These are phyloP conservation scores for Onygenales sp. DNA, from an alignment of 2,329 filamentous ascomycete species.

Conservation along the genomic window DNA sequence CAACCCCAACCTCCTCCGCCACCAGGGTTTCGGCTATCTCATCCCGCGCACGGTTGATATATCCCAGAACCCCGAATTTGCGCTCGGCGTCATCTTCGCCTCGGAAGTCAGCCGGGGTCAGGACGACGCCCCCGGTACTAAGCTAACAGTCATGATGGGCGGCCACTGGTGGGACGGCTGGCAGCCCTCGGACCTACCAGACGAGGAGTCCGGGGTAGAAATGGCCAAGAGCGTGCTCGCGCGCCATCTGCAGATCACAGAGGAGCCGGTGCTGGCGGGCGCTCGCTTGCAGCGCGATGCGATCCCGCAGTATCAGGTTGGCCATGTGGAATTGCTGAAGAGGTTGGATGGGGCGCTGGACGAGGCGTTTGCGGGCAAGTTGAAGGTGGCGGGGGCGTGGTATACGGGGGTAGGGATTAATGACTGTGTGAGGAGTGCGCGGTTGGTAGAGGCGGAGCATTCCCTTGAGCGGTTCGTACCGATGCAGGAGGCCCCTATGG, in stretches of 20 bases:
- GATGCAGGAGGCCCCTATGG: constrained; percentile 8
- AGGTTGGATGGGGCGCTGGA: constrained; percentile 47
- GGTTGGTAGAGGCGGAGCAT: constrained; percentile 36
- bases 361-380: constrained; percentile 48
- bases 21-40: constrained; percentile 79
- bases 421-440: constrained; percentile 48
- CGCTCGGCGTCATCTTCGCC: constrained; percentile 88
- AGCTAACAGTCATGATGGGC: constrained; percentile 88
- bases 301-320: constrained; percentile 83
- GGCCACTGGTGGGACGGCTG: constrained; percentile 80
- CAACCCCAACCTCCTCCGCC: constrained; percentile 52
- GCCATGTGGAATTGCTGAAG: constrained; percentile 58
- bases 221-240: constrained; percentile 63
- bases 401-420: constrained; percentile 43
- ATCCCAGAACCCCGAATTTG: constrained; percentile 69
- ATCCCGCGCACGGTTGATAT: constrained; percentile 65
- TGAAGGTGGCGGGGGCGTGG: constrained; percentile 54
- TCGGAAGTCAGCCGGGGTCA: constrained; percentile 53
- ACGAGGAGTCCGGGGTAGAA: constrained; percentile 53
- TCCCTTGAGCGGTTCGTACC: not conserved
- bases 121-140: constrained; percentile 58
- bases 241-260: constrained; percentile 64
- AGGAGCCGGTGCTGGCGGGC: constrained; percentile 50
- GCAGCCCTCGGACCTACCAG: constrained; percentile 45
- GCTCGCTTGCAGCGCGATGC: constrained; percentile 59